Evolutionary conservation across 2,329 filamentous ascomycete genomes (phyloP), one percentile per base, ranked within the genome.

Genomic region (Pseudocercospora crystallina): DNA sequence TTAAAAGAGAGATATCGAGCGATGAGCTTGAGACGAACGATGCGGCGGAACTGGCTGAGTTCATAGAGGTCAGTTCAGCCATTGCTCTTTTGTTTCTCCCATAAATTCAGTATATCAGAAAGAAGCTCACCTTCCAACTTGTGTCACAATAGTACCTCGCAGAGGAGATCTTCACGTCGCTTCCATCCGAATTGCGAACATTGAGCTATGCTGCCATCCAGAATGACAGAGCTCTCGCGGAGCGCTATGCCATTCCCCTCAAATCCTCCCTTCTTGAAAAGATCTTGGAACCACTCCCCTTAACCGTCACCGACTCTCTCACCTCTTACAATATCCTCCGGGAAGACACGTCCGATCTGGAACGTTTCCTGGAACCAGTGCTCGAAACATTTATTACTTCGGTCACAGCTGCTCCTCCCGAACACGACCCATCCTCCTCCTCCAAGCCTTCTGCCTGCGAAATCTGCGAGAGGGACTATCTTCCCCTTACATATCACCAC

Each of bases 401-500:
- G 1, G 72, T 79, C 8, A 82, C 80, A 1, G 74, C 82, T 0
- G 73, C 85, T 0, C 88, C 89, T 0, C 85, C 86, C 0, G 75
- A 82, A 7, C 85, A 85, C 62, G 71, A 73, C 1, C 72, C 76
- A 0, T 47, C 60, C 1, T 49, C 56, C 26, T 57, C 64, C 12
- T 86, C 85, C 1, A 78, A 80, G 17, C 65, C 71, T 4, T 61
- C 73, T 1, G 78, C 70, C 1, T 95, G 90, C 69, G 90, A 95
- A 72, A 80, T 95, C 17, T 95, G 89, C 67, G 80, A 76, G 1
- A 77, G 89, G 1, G 80, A 83, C 55, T 90, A 87, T 82, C 81
- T 94, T 15, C 82, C 83, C 8, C 70, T 94, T 54, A 88, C 86
- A 1, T 95, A 94, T 66, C 90, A 95, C 65, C 90, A 95, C 71